Conservation (phyloP, 1,284 basidiomycete genomes). For the Cryptococcus depauperatus region DNA sequence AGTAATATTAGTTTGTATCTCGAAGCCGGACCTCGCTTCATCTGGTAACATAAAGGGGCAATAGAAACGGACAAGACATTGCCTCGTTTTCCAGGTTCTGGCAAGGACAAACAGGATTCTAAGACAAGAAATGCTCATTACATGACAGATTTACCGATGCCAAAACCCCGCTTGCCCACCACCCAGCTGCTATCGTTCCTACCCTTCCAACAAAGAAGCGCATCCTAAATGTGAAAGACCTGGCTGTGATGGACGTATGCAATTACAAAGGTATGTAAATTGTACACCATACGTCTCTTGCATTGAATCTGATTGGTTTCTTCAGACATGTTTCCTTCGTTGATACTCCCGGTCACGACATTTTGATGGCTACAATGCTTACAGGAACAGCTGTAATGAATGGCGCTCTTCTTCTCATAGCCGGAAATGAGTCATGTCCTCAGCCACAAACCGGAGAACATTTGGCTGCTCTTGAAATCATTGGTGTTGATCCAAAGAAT, state of each 20-base stretch:
- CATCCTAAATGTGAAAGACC: slow-evolving; percentile 86
- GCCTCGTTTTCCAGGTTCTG: too few relatives aligned
- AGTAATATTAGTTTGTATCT: slow-evolving; percentile 18
- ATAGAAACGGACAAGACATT: too few relatives aligned
- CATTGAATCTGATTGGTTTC: not conserved
- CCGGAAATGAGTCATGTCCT: slow-evolving; percentile 96
- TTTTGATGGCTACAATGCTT: slow-evolving; percentile 98
- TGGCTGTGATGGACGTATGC: slow-evolving; percentile 83
- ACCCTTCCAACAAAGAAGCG: slow-evolving; percentile 88
- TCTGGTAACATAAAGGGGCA: too few relatives aligned
- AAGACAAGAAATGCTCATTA: too few relatives aligned
- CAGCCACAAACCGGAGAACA: slow-evolving; percentile 99
- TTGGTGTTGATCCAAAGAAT: slow-evolving; percentile 80
- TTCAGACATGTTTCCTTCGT: slow-evolving; percentile 88
- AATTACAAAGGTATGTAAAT: slow-evolving; percentile 56
- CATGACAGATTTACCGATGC: slow-evolving; percentile 86
- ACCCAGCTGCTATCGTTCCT: slow-evolving; percentile 89
- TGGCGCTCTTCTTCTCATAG: slow-evolving; percentile 87
- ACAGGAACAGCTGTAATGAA: slow-evolving; percentile 99
- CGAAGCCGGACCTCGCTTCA: too few relatives aligned
- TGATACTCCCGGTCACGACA: slow-evolving; percentile 79
- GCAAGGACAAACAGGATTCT: too few relatives aligned
- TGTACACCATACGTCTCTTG: not conserved
- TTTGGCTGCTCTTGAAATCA: slow-evolving; percentile 96
- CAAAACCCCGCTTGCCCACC: slow-evolving; percentile 85